Evolutionary conservation across 768 basidiomycete species (phyloP).

Genomic region (Cubamyces lactineus): DNA sequence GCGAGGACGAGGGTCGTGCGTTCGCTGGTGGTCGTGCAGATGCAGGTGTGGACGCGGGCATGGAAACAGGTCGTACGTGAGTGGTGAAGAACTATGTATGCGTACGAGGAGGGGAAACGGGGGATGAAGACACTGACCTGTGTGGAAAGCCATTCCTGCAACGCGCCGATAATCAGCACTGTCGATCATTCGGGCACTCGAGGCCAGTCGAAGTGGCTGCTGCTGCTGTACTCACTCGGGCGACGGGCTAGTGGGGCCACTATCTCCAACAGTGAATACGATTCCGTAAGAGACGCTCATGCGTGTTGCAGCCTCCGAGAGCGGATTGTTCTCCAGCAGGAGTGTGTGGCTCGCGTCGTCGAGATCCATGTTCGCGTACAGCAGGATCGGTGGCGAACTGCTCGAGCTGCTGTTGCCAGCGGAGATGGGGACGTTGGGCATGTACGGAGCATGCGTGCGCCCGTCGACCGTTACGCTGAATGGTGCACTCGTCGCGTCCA

Average conservation of each 20-base stretch:
- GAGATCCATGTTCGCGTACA: constrained; percentile 11
- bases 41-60: too few species aligned
- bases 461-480: constrained; percentile 23
- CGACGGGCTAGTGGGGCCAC: too few species aligned
- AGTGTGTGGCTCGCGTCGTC: constrained; percentile 2
- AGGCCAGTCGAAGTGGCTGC: too few species aligned
- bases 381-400: neutral
- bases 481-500: constrained; percentile 9
- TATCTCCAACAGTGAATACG: neutral
- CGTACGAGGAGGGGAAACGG: too few species aligned
- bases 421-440: constrained; percentile 9
- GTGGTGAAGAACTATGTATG: too few species aligned
- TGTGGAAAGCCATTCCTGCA: too few species aligned
- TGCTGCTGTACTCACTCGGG: too few species aligned
- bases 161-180: too few species aligned
- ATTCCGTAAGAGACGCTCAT: constrained; percentile 4
- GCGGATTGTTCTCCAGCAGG: constrained; percentile 21
- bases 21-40: neutral
- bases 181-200: too few species aligned
- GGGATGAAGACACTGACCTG: too few species aligned
- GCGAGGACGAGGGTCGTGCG: constrained; percentile 7
- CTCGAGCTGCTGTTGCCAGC: neutral
- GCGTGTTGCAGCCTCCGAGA: neutral
- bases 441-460: neutral
- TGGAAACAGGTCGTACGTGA: neutral